Conservation (phyloP, 257 asterid species). For the Capsicum baccatum region DNA sequence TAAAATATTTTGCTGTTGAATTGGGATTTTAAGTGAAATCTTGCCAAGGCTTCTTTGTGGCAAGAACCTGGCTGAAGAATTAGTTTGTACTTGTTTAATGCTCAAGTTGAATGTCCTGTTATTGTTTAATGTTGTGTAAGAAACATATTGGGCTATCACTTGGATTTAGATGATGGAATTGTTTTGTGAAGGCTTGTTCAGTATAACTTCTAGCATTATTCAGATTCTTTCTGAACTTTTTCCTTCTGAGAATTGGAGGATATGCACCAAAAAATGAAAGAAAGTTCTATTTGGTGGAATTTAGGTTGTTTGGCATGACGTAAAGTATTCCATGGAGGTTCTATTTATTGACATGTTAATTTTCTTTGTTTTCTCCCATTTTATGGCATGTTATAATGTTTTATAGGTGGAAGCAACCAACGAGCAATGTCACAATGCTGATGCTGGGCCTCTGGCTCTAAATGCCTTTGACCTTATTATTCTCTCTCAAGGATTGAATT, state of each 20-base stretch:
- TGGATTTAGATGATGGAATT: slow-evolving; percentile 9
- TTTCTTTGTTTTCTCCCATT: slow-evolving; percentile 28
- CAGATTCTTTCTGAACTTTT: neutral
- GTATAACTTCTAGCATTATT: neutral
- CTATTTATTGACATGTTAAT: neutral
- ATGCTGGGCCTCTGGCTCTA: slow-evolving; percentile 80
- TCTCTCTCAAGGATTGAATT: slow-evolving; percentile 95
- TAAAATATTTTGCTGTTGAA: slow-evolving; percentile 2
- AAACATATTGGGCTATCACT: slow-evolving; percentile 14
- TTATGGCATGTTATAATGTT: slow-evolving; percentile 33
- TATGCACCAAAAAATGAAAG: slow-evolving; percentile 11
- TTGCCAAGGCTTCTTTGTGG: neutral
- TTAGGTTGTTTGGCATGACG: neutral
- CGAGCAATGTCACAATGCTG: slow-evolving; percentile 63
- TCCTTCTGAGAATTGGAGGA: neutral
- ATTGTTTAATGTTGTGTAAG: neutral
- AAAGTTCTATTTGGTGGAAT: neutral
- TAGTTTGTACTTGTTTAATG: neutral
- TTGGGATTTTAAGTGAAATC: slow-evolving; percentile 18
- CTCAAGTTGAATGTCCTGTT: slow-evolving; percentile 11
- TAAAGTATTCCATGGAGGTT: neutral
- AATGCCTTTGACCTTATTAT: slow-evolving; percentile 95
- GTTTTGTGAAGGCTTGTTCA: neutral
- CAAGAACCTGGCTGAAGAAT: slow-evolving; percentile 20
- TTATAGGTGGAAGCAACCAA: slow-evolving; percentile 65